Evolutionary conservation across 2,329 filamentous ascomycete genomes (phyloP), one percentile per base, ranked within the genome.

Genomic region (Cadophora gregata): DNA sequence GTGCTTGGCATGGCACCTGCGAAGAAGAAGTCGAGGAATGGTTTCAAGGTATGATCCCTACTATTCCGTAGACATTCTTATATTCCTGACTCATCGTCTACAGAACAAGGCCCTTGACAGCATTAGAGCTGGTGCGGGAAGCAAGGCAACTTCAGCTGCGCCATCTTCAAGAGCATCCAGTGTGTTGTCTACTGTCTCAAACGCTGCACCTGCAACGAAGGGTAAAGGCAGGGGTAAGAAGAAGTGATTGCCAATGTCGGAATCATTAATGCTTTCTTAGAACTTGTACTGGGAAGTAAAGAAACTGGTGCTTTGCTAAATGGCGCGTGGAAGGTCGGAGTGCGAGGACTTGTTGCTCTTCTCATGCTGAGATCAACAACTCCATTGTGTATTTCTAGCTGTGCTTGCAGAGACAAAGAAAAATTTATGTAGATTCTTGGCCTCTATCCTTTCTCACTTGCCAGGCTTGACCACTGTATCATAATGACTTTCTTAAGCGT

Each of bases 91-190:
- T 73, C 71, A 71, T 33, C 33, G 19, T 24, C 21, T 10, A 2
- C 77, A 98, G 94, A 97, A 97, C 80, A 98, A 98, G 82, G 89
- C 93, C 62, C 86, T 97, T 58, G 96, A 97, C 73, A 92, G 90
- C 56, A 88, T 97, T 76, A 97, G 97, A 80, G 88, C 86, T 42
- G 81, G 77, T 60, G 84, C 81, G 62, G 88, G 85, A 66, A 92
- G 87, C 80, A 96, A 94, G 78, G 86, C 87, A 59, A 91, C 87
- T 65, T 96, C 93, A 0, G 86, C 90, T 4, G 85, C 89, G 5
- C 91, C 90, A 0, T 97, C 94, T 7, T 75, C 75, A 25, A 87
- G 96, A 70, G 94, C 94, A 19, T 95, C 90, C 5, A 98, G 96
- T 77, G 93, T 97, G 29, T 88, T 87, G 36, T 97, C 94, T 0